These are phyloP conservation scores for Yamadazyma aaseri DNA, from an alignment of 1,139 yeast species.

Conservation along the genomic window DNA sequence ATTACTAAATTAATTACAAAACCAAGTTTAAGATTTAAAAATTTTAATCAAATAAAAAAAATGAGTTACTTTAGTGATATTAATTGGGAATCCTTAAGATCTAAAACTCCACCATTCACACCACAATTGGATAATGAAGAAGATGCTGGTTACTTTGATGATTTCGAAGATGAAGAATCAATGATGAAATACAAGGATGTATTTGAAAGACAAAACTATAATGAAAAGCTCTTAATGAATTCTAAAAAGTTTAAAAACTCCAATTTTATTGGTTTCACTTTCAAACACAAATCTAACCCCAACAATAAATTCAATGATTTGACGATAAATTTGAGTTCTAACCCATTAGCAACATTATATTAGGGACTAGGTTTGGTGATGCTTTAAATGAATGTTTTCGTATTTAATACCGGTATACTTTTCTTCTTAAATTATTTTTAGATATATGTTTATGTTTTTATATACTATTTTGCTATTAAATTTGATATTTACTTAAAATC, in stretches of 20 bases:
- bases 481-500: too few relatives aligned
- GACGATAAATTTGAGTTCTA: slow-evolving; percentile 34
- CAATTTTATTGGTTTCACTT: slow-evolving; percentile 94
- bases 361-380: too few relatives aligned
- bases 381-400: too few relatives aligned
- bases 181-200: slow-evolving; percentile 98
- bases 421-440: too few relatives aligned
- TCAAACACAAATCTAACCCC: slow-evolving; percentile 79
- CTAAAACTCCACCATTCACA: slow-evolving; percentile 84
- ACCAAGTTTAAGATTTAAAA: slow-evolving; percentile 70
- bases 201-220: slow-evolving; percentile 80
- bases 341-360: slow-evolving; percentile 49
- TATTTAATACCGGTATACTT: too few relatives aligned
- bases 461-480: too few relatives aligned
- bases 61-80: slow-evolving; percentile 84
- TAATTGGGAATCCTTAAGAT: slow-evolving; percentile 68
- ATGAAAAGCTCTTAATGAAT: slow-evolving; percentile 77
- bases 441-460: too few relatives aligned
- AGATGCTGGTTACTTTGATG: slow-evolving; percentile 98
- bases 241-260: slow-evolving; percentile 26
- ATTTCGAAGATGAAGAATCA: slow-evolving; percentile 92
- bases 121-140: slow-evolving; percentile 96
- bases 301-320: slow-evolving; percentile 50
- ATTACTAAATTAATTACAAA: slow-evolving; percentile 77
- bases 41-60: slow-evolving; percentile 75